Conservation (phyloP, 2,329 filamentous ascomycete species). For the Byssothecium circinans region DNA sequence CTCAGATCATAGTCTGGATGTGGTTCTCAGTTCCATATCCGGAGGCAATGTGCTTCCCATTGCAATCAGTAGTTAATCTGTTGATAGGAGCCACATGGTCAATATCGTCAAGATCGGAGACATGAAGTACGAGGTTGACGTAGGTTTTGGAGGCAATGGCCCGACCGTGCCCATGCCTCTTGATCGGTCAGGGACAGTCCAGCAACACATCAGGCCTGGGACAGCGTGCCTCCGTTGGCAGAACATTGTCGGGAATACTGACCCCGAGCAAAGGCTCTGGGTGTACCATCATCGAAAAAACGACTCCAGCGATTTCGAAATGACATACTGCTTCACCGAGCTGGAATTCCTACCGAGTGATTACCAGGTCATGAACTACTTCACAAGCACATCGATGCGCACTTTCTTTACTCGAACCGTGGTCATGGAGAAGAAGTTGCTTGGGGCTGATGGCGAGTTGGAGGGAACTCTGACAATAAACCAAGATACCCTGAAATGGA, state of each 20-base stretch:
- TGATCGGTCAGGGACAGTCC: slow-evolving; percentile 25
- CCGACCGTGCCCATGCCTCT: slow-evolving; percentile 45
- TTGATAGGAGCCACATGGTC: too few species aligned
- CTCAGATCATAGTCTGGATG: too few species aligned
- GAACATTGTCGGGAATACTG: slow-evolving; percentile 36
- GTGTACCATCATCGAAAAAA: slow-evolving; percentile 44
- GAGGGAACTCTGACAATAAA: slow-evolving; percentile 46
- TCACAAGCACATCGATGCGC: slow-evolving; percentile 35
- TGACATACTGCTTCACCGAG: slow-evolving; percentile 65
- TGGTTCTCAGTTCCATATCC: too few species aligned
- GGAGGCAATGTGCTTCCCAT: too few species aligned
- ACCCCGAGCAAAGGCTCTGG: slow-evolving; percentile 47
- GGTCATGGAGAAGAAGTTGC: slow-evolving; percentile 56
- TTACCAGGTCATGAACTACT: slow-evolving; percentile 39
- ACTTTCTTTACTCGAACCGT: slow-evolving; percentile 37
- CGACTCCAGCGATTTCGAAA: slow-evolving; percentile 56
- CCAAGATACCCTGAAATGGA: slow-evolving; percentile 50
- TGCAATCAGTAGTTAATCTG: too few species aligned
- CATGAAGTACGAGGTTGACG: slow-evolving; percentile 45
- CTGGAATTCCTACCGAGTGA: slow-evolving; percentile 40
- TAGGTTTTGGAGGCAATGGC: slow-evolving; percentile 47
- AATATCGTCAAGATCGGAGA: slow-evolving; percentile 46
- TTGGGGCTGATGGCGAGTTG: slow-evolving; percentile 37
- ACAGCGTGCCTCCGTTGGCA: slow-evolving; percentile 37
- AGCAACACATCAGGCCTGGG: slow-evolving; percentile 35